A percentile compares a stretch with the other conserved stretches of the same genome.
Evolutionary conservation across 257 asterid genomes (phyloP).

Genomic region (Cinchona pubescens): DNA sequence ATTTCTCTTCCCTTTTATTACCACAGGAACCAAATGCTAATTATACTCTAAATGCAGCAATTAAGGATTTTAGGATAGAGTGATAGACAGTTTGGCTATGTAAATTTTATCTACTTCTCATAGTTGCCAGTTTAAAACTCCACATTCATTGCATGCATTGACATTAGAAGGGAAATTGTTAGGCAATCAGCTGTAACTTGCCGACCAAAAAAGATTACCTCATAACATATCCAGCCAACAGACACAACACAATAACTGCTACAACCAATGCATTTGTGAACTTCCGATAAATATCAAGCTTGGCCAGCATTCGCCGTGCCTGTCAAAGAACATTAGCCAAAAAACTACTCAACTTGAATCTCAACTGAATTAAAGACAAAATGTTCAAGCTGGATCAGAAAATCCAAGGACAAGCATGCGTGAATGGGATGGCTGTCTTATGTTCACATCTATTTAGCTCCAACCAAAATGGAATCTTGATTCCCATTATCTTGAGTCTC

Average conservation of each 20-base stretch:
- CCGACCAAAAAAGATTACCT: conserved; percentile 44
- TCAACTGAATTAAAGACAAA: not conserved
- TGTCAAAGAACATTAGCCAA: conserved; percentile 29
- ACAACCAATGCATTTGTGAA: conserved; percentile 89
- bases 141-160: not conserved
- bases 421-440: not conserved
- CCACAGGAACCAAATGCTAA: not conserved
- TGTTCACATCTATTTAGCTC: not conserved
- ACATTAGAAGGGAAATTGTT: not conserved
- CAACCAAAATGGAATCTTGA: not conserved
- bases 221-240: conserved; percentile 93
- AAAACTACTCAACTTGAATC: not conserved
- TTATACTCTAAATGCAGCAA: not conserved
- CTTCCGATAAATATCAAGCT: conserved; percentile 80
- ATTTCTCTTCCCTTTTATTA: not conserved
- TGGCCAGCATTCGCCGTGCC: conserved; percentile 84
- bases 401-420: not conserved
- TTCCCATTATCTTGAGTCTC: not conserved
- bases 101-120: not conserved
- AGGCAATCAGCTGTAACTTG: not conserved
- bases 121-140: not conserved
- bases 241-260: conserved; percentile 79
- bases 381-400: conserved; percentile 1
- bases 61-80: not conserved
- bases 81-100: not conserved